phyloP scores from a whole-genome alignment of 1,139 yeast species.

The Yamadazyma triangularis region DNA sequence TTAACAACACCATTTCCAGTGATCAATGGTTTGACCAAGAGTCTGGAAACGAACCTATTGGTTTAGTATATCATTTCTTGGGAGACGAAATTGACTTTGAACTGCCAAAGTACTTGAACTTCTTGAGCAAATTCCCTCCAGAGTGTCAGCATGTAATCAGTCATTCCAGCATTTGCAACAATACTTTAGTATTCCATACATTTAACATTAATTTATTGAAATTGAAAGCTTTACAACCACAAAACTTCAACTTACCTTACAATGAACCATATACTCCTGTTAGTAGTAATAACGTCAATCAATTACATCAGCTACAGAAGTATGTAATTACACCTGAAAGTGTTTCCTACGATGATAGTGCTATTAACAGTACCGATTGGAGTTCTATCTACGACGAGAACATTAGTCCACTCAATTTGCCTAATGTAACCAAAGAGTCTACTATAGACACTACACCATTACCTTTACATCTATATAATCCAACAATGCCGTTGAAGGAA shows the following conservation, averaged over 20 bases:
- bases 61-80: constrained; percentile 69
- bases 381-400: constrained; percentile 38
- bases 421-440: constrained; percentile 12
- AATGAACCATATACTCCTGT: constrained; percentile 15
- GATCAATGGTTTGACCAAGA: constrained; percentile 26
- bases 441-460: constrained; percentile 18
- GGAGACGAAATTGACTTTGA: constrained; percentile 59
- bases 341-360: constrained; percentile 14
- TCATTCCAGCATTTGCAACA: constrained; percentile 60
- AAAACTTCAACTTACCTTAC: constrained; percentile 49
- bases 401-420: constrained; percentile 25
- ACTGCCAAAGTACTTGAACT: constrained; percentile 36
- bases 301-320: constrained; percentile 31
- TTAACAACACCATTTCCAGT: constrained; percentile 38
- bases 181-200: constrained; percentile 55
- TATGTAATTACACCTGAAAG: constrained; percentile 23
- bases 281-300: constrained; percentile 14
- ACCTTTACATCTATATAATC: constrained; percentile 14
- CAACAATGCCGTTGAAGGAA: constrained; percentile 27
- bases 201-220: constrained; percentile 52
- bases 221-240: constrained; percentile 51
- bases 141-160: constrained; percentile 62
- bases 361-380: constrained; percentile 30
- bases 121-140: constrained; percentile 46
- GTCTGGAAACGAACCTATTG: constrained; percentile 34